Evolutionary conservation across 352 stramenopile genomes (phyloP).

Genomic region (Globisporangium barbulae): DNA sequence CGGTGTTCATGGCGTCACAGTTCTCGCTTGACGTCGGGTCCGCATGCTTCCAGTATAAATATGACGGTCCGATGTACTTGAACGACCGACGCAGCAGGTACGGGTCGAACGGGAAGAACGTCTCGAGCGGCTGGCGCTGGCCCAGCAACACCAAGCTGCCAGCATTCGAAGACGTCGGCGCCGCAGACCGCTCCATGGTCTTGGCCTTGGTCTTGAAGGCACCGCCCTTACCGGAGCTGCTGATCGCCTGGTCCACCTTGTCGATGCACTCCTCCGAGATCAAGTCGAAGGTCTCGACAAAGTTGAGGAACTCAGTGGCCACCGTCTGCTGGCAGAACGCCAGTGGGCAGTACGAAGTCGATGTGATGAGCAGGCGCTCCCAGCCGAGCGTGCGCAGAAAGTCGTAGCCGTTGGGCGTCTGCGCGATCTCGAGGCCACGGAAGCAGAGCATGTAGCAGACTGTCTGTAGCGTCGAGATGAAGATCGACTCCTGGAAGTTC

Average conservation of each 20-base stretch:
- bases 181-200: constrained; percentile 66
- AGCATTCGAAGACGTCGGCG: constrained; percentile 31
- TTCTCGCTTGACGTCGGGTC: constrained; percentile 78
- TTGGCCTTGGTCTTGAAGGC: constrained; percentile 35
- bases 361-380: constrained; percentile 67
- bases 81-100: constrained; percentile 94
- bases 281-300: constrained; percentile 74
- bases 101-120: constrained; percentile 98
- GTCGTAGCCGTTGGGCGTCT: constrained; percentile 65
- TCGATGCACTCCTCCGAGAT: constrained; percentile 77
- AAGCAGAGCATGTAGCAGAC: constrained; percentile 99
- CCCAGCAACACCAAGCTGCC: constrained; percentile 33
- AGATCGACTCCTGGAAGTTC: constrained; percentile 68
- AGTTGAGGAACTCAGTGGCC: constrained; percentile 79
- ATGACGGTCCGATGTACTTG: constrained; percentile 90
- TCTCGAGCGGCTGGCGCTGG: constrained; percentile 64
- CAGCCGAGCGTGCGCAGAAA: constrained; percentile 82
- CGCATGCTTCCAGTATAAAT: constrained; percentile 93
- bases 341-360: constrained; percentile 57
- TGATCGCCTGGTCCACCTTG: constrained; percentile 68
- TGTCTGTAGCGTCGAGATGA: constrained; percentile 88
- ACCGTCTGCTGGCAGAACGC: constrained; percentile 77
- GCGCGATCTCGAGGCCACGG: constrained; percentile 85
- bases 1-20: constrained; percentile 47
- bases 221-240: constrained; percentile 33